A percentile compares a stretch with the other conserved stretches of the same genome.
Evolutionary conservation across 768 basidiomycete species (phyloP).

Genomic region (Suillus decipiens): DNA sequence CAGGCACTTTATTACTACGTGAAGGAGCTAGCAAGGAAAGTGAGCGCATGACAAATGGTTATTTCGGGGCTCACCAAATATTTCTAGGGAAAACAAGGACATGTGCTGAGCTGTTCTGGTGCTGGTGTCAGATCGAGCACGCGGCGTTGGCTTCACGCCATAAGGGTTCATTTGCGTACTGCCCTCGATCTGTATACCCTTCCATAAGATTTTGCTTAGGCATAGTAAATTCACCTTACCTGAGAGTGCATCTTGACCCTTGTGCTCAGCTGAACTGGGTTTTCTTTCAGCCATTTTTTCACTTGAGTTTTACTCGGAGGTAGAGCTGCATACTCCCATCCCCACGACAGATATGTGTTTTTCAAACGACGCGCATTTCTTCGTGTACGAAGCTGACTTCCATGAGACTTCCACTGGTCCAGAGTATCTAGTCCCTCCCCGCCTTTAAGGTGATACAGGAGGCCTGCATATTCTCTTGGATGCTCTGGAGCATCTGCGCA

Average conservation of each 20-base stretch:
- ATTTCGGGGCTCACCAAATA: slow-evolving; percentile 67
- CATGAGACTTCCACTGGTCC: slow-evolving; percentile 54
- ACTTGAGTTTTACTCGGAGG: slow-evolving; percentile 66
- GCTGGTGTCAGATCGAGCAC: slow-evolving; percentile 37
- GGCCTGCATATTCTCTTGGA: slow-evolving; percentile 78
- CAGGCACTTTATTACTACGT: slow-evolving; percentile 55
- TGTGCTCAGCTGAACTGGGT: slow-evolving; percentile 18
- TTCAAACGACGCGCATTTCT: slow-evolving; percentile 7
- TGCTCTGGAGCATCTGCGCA: slow-evolving; percentile 64
- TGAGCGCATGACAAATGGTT: background rate
- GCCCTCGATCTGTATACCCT: slow-evolving; percentile 56
- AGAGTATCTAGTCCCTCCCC: slow-evolving; percentile 56
- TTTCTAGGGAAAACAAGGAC: slow-evolving; percentile 79
- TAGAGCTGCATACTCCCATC: slow-evolving; percentile 80
- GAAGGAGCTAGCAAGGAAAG: slow-evolving; percentile 52
- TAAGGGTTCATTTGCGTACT: slow-evolving; percentile 75
- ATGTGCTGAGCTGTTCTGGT: slow-evolving; percentile 70
- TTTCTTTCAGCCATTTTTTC: slow-evolving; percentile 51
- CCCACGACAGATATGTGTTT: slow-evolving; percentile 42
- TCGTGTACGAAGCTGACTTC: slow-evolving; percentile 10
- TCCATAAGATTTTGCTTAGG: background rate
- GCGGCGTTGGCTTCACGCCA: slow-evolving; percentile 63
- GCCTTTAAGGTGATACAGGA: slow-evolving; percentile 71
- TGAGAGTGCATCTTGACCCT: slow-evolving; percentile 47
- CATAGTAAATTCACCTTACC: slow-evolving; percentile 34